Evolutionary conservation across 2,329 filamentous ascomycete genomes (phyloP), one percentile per base, ranked within the genome.

Genomic region (Colletotrichum orbiculare): DNA sequence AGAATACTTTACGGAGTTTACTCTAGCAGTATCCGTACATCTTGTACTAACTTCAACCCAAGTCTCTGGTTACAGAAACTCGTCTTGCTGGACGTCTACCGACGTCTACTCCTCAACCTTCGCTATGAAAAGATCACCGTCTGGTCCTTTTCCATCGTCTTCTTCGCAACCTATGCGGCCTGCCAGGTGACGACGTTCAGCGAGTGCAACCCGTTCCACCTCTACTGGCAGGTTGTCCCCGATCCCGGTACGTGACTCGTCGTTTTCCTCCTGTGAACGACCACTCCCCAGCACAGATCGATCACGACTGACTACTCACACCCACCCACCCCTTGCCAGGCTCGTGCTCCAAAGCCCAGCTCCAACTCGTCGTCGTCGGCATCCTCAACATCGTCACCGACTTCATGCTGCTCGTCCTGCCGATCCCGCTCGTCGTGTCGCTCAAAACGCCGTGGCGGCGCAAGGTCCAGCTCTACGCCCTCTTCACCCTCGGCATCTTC

Each of bases 171-270:
- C 4, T 77, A 76, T 52, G 59, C 74, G 35, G 69, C 70, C 9
- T 73, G 75, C 46, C 72, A 77, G 46, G 71, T 77, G 42, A 67
- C 71, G 8, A 76, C 73, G 3, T 76, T 78, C 62, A 69, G 69
- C 62, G 77, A 78, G 69, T 79, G 77, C 64, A 66, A 78, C 11
- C 84, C 85, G 3, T 82, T 87, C 68, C 69, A 76, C 52, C 81
- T 85, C 57, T 87, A 87, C 72, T 88, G 84, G 84, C 84, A 86
- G 71, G 82, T 87, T 56, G 69, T 81, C 1, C 85, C 76, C 49
- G 69, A 72, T 59, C 75, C 77, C 54, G 77, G 76, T 71, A 72
- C n/a, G 69, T 60, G 46, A 52, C 57, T 46, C 5, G 38, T 53
- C 50, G 9, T 34, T 35, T 43, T 38, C 5, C 4, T 25, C 4